Evolutionary conservation across 2,329 filamentous ascomycete species (phyloP).

Genomic region (Pseudogymnoascus sp.): DNA sequence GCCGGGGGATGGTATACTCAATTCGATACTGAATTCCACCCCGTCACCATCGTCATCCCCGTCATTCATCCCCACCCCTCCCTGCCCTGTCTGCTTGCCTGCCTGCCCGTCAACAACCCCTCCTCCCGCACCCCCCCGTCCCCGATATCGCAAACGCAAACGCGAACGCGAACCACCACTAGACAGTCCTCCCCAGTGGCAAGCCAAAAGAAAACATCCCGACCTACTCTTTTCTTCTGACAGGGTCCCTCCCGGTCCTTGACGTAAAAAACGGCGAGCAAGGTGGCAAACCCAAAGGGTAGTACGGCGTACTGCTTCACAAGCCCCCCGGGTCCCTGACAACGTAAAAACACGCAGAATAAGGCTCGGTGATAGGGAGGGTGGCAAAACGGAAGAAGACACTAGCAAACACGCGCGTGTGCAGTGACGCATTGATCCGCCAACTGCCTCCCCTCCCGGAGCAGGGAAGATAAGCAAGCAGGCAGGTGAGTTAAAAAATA

Average conservation of each 20-base stretch:
- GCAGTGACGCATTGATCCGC: background rate
- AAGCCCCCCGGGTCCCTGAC: too few species aligned
- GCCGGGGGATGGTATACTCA: background rate
- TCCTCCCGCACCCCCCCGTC: background rate
- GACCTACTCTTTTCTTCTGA: too few species aligned
- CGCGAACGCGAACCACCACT: background rate
- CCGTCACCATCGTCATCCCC: background rate
- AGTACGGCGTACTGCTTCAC: background rate
- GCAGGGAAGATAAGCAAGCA: too few species aligned
- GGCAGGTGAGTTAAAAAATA: too few species aligned
- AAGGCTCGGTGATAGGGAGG: background rate
- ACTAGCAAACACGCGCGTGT: background rate
- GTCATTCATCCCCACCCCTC: background rate
- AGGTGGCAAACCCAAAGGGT: background rate
- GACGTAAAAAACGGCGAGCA: background rate
- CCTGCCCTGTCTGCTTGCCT: background rate
- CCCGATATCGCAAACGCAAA: background rate
- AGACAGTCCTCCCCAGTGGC: background rate
- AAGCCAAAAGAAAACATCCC: too few species aligned
- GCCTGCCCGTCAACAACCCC: background rate
- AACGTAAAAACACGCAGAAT: background rate
- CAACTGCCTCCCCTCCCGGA: background rate
- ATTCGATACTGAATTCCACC: background rate
- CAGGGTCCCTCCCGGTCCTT: too few species aligned
- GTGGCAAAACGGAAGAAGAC: background rate